Percentiles rank a stretch among this genome's conserved stretches.
phyloP scores from a whole-genome alignment of 495 filamentous ascomycete genomes.

The Aspergillus mulundensis region DNA sequence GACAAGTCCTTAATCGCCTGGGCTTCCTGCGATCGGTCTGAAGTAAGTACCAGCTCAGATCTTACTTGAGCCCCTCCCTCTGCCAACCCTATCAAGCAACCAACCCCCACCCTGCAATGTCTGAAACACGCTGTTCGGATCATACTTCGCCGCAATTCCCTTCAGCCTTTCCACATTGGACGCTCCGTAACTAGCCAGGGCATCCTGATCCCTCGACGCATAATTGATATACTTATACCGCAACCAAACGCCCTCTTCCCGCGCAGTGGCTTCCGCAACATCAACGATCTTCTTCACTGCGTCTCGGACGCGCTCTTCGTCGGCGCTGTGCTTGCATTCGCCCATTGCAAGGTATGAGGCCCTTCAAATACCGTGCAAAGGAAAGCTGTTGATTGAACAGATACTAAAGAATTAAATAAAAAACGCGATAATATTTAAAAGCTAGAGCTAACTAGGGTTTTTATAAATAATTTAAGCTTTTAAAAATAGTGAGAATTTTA shows the following conservation, averaged over 20 bases:
- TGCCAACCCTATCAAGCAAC: not conserved
- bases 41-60: no score
- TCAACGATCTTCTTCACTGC: slow-evolving; percentile 21
- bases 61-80: not conserved
- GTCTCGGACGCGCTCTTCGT: slow-evolving; percentile 25
- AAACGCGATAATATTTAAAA: no score
- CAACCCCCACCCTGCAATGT: slow-evolving; percentile 21
- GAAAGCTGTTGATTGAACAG: no score
- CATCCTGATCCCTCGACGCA: slow-evolving; percentile 34
- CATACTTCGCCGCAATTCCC: slow-evolving; percentile 31
- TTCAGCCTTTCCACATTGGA: slow-evolving; percentile 29
- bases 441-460: no score
- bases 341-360: no score
- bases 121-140: slow-evolving; percentile 34
- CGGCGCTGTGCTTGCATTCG: slow-evolving; percentile 26
- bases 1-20: no score
- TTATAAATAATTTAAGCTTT: no score
- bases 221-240: slow-evolving; percentile 59
- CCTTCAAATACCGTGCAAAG: no score
- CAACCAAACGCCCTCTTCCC: slow-evolving; percentile 35
- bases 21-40: no score
- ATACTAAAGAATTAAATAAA: no score
- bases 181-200: slow-evolving; percentile 36
- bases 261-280: slow-evolving; percentile 29
- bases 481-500: no score